Conservation (phyloP, 352 stramenopile species). For the Phytophthora cactorum region DNA sequence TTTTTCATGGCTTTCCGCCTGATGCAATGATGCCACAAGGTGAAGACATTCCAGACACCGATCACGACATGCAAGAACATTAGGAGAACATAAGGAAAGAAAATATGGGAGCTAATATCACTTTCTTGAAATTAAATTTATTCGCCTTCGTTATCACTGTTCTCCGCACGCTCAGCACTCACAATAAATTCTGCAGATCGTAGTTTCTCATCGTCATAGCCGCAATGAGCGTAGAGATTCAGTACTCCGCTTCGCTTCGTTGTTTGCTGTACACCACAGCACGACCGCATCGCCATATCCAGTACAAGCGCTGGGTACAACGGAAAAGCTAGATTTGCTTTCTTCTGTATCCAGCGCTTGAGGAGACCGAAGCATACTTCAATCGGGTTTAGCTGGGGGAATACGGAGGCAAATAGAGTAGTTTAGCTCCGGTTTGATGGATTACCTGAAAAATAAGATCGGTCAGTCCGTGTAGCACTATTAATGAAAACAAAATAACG, state of each 20-base stretch:
- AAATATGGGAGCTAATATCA: too few species aligned
- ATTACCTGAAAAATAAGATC: neutral
- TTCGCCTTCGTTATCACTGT: too few species aligned
- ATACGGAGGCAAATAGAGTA: slow-evolving; percentile 4
- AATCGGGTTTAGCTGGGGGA: neutral
- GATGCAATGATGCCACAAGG: neutral
- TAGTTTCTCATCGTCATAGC: too few species aligned
- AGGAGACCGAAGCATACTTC: slow-evolving; percentile 13
- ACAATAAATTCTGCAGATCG: too few species aligned
- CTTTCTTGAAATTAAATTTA: too few species aligned
- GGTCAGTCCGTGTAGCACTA: too few species aligned
- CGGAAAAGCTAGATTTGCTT: slow-evolving; percentile 15
- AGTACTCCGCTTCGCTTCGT: neutral
- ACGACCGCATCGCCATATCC: slow-evolving; percentile 13
- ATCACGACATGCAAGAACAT: too few species aligned
- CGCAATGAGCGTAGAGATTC: too few species aligned
- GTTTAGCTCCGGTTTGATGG: slow-evolving; percentile 1
- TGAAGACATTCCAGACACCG: neutral
- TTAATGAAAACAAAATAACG: neutral
- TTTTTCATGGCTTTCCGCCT: too few species aligned
- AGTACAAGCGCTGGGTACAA: slow-evolving; percentile 8
- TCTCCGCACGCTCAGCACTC: too few species aligned
- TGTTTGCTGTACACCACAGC: neutral
- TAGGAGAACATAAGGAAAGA: too few species aligned
- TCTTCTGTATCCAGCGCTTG: slow-evolving; percentile 22